phyloP scores from a whole-genome alignment of 495 filamentous ascomycete species.

The Penicillium crystallinum region DNA sequence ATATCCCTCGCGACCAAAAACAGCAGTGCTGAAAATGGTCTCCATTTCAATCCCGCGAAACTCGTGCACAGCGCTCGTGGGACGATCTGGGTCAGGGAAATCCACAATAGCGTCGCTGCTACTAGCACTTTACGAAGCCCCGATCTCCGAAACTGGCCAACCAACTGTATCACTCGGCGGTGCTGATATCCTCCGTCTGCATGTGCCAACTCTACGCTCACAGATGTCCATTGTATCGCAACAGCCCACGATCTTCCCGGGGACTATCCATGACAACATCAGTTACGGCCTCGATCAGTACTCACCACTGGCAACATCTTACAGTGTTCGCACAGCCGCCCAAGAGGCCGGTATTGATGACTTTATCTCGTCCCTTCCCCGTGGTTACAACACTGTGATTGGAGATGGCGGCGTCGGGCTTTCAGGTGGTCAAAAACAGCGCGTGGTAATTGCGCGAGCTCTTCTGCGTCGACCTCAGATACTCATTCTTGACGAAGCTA shows the following conservation, averaged over 20 bases:
- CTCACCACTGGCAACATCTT: conserved; percentile 28
- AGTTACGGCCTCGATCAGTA: conserved; percentile 59
- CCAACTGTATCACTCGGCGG: conserved; percentile 52
- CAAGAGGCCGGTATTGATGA: conserved; percentile 68
- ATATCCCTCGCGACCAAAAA: conserved; percentile 57
- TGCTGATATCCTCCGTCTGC: conserved; percentile 49
- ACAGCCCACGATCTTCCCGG: conserved; percentile 69
- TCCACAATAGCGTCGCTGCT: conserved; percentile 77
- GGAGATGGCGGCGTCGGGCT: conserved; percentile 72
- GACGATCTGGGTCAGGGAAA: conserved; percentile 82
- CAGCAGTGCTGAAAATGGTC: conserved; percentile 52
- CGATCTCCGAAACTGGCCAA: conserved; percentile 12
- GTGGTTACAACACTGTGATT: conserved; percentile 69
- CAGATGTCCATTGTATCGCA: conserved; percentile 76
- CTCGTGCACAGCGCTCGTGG: conserved; percentile 70
- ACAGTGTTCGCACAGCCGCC: conserved; percentile 55
- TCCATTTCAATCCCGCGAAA: conserved; percentile 54
- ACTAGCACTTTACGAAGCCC: conserved; percentile 56
- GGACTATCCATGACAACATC: conserved; percentile 72
- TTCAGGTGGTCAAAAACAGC: conserved; percentile 81
- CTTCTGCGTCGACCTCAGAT: conserved; percentile 63
- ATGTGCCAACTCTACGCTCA: conserved; percentile 59
- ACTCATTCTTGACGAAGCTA: conserved; percentile 85
- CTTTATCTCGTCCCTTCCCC: conserved; percentile 67
- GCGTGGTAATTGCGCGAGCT: conserved; percentile 77